phyloP scores from a whole-genome alignment of 106 monocot genomes.

The Xerophyta viscosa region DNA sequence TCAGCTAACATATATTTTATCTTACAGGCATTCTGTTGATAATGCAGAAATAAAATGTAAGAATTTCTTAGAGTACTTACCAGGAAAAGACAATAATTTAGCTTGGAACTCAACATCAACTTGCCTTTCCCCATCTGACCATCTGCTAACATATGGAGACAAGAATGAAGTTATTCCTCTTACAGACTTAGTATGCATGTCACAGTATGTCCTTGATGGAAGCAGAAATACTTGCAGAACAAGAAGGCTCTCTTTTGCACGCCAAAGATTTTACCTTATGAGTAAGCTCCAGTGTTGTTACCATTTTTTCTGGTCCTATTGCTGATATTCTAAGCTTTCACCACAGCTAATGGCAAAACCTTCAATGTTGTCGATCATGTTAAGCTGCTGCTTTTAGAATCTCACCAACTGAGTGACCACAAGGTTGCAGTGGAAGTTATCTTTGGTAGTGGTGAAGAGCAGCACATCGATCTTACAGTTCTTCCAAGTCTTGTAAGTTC shows the following conservation, averaged over 20 bases:
- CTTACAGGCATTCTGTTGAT: no score
- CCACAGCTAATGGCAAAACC: conserved; percentile 5
- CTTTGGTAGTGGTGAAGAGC: conserved; percentile 4
- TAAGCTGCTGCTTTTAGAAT: conserved; percentile 10
- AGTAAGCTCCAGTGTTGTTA: no score
- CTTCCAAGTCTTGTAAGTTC: conserved; percentile 20
- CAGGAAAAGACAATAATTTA: background rate
- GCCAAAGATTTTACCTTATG: conserved; percentile 5
- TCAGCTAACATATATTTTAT: no score
- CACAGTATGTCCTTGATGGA: conserved; percentile 9
- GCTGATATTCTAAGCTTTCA: no score
- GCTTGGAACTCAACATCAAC: background rate
- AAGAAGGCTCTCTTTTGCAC: conserved; percentile 14
- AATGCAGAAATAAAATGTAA: no score
- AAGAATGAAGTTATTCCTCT: conserved; percentile 6
- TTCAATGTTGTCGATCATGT: conserved; percentile 6
- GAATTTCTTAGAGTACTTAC: no score
- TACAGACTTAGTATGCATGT: conserved; percentile 5
- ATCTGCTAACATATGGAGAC: background rate
- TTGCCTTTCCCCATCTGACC: background rate
- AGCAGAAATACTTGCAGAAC: conserved; percentile 9
- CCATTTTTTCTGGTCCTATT: no score
- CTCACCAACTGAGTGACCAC: conserved; percentile 1
- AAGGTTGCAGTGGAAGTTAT: conserved; percentile 8
- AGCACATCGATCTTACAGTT: background rate